These are phyloP conservation scores for Pseudozyma sp. DNA, from an alignment of 1,284 basidiomycete species.

Conservation along the genomic window DNA sequence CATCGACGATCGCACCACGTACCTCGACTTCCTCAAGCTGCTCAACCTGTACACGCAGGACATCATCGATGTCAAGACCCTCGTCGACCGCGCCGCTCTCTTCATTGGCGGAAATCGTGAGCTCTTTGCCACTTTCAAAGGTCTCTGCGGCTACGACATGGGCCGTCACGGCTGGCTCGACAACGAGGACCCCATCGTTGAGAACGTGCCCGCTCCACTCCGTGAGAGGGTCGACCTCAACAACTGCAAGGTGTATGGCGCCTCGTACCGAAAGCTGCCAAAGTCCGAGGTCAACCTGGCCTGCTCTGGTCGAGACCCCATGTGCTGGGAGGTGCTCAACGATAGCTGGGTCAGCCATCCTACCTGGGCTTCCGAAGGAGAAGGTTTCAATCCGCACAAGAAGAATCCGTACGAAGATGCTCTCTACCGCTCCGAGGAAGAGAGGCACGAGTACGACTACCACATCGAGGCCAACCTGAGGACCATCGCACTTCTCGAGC, in stretches of 20 bases:
- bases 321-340: conserved; percentile 93
- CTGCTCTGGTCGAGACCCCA: conserved; percentile 92
- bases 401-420: conserved; percentile 98
- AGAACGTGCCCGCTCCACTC: conserved; percentile 69
- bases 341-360: conserved; percentile 83
- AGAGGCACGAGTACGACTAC: conserved; percentile 97
- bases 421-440: conserved; percentile 95
- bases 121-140: conserved; percentile 86
- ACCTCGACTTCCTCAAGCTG: conserved; percentile 95
- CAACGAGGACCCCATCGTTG: conserved; percentile 70
- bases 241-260: conserved; percentile 74
- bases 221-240: conserved; percentile 67
- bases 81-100: conserved; percentile 85
- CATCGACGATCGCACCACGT: conserved; percentile 85
- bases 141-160: conserved; percentile 80
- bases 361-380: conserved; percentile 94
- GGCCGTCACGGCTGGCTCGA: conserved; percentile 75
- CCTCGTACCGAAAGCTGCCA: conserved; percentile 91
- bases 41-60: conserved; percentile 95
- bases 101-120: conserved; percentile 84
- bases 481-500: conserved; percentile 92
- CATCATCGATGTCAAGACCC: conserved; percentile 83
- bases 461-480: conserved; percentile 91
- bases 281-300: conserved; percentile 86
- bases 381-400: conserved; percentile 92